Conservation (phyloP, 371 early-diverging fungal species). For the Syncephalis plumigaleata region DNA sequence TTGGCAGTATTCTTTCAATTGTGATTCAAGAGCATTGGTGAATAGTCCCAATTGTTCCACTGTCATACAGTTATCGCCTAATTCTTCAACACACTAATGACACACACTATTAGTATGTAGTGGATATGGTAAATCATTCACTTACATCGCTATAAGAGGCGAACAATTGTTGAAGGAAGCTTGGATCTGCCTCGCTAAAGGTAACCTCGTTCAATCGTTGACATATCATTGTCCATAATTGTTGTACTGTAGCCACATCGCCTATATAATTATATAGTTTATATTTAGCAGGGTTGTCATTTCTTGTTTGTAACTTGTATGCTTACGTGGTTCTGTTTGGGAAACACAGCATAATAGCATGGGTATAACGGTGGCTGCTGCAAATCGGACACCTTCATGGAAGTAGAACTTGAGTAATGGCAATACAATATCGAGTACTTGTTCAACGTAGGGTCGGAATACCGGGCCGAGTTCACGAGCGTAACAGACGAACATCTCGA, state of each 20-base stretch:
- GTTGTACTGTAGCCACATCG: no score
- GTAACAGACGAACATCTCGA: constrained; percentile 93
- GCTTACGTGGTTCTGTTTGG: no score
- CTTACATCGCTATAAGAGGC: constrained; percentile 23
- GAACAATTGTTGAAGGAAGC: constrained; percentile 58
- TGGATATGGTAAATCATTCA: no score
- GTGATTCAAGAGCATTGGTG: constrained; percentile 38
- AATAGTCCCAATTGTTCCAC: constrained; percentile 42
- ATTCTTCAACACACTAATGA: constrained; percentile 45
- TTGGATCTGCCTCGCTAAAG: constrained; percentile 53
- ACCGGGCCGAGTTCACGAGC: constrained; percentile 78
- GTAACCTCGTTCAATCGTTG: constrained; percentile 50
- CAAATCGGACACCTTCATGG: constrained; percentile 88
- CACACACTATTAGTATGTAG: no score
- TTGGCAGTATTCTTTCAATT: constrained; percentile 46
- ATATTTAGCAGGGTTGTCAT: no score
- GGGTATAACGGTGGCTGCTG: constrained; percentile 73
- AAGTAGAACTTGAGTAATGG: constrained; percentile 89
- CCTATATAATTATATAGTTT: no score
- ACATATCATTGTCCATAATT: constrained; percentile 41
- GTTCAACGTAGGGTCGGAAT: constrained; percentile 68
- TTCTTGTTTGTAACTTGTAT: no score
- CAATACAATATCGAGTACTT: constrained; percentile 64
- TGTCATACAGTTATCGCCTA: constrained; percentile 45
- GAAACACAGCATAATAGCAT: constrained; percentile 42